Base-by-base conservation (phyloP, 345 rosid species). In the Linum tenue region DNA sequence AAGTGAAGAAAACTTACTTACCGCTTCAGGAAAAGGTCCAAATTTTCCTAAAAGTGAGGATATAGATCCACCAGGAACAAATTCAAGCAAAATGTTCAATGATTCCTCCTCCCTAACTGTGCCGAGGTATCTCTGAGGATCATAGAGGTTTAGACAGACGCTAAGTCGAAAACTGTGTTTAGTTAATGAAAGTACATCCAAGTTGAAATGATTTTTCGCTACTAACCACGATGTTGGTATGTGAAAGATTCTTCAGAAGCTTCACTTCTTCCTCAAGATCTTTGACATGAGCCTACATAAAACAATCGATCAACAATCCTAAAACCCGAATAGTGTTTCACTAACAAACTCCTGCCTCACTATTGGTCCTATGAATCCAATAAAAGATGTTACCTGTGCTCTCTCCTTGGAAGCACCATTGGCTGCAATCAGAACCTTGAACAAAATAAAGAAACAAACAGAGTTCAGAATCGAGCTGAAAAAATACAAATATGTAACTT, bases 261-360 rank as follows among this genome's bases (percentile, higher is more conserved):
- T 86, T 92, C 72, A 92, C 97, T 78, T 92, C 97, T 68, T 92
- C 97, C 78, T 92, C 98, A 11, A 92, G 91, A 79, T 87, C 96
- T 86, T 70, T 87, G 69, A 89, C 77, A 58, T 89, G 92, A 64
- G 85, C 86, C 95, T 89, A 72, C 70, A 67, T 61, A 51, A 59
- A 62, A 67, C 69, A 77, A 76, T 17, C 44, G 62, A 65, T 22
- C 8, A 60, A 71, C 16, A 31, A n/a, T 43, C n/a, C 55, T 58
- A 7, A 37, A 50, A 64, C 39, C 39, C 37, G 10, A 3, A 35
- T 17, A 5, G 16, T n/a, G n/a, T n/a, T n/a, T n/a, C n/a, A n/a
- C n/a, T n/a, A n/a, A n/a, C n/a, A n/a, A n/a, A n/a, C n/a, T n/a
- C n/a, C n/a, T n/a, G n/a, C n/a, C n/a, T n/a, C n/a, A n/a, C n/a